Conservation (phyloP, 805 yeast species). For the Candida schatavii region DNA sequence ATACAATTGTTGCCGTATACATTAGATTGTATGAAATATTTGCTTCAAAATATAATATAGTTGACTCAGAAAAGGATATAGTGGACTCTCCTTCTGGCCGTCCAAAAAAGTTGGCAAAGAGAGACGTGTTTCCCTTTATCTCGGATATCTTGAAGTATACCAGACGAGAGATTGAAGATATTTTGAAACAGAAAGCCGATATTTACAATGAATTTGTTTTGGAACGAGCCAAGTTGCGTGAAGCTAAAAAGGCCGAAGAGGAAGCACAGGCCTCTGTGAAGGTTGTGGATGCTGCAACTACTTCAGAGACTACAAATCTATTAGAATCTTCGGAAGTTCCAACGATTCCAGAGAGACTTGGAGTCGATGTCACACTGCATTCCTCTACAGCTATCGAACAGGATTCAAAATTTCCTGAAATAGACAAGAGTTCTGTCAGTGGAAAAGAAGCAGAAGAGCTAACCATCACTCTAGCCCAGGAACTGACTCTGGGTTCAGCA, state of each 20-base stretch:
- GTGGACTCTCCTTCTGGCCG: constrained; percentile 31
- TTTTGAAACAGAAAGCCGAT: constrained; percentile 28
- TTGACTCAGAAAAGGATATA: constrained; percentile 6
- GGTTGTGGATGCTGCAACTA: not conserved
- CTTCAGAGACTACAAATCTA: not conserved
- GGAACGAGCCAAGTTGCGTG: not conserved
- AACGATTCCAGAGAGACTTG: not conserved
- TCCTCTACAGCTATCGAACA: too few species aligned
- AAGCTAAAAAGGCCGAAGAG: constrained; percentile 5
- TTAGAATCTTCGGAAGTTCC: not conserved
- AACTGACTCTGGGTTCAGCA: too few species aligned
- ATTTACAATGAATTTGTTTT: constrained; percentile 26
- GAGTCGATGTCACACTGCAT: too few species aligned
- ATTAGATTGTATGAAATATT: constrained; percentile 43
- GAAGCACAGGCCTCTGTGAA: not conserved
- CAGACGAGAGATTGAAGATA: constrained; percentile 28
- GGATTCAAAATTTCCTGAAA: too few species aligned
- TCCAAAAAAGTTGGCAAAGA: constrained; percentile 37
- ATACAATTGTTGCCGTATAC: constrained; percentile 61
- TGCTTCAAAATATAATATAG: constrained; percentile 7
- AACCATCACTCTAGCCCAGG: too few species aligned
- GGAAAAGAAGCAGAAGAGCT: too few species aligned
- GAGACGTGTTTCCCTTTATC: constrained; percentile 40
- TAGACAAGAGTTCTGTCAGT: too few species aligned
- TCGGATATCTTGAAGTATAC: constrained; percentile 29